Base-by-base conservation (phyloP, 1,284 basidiomycete species). In the Pseudozyma thailandica region DNA sequence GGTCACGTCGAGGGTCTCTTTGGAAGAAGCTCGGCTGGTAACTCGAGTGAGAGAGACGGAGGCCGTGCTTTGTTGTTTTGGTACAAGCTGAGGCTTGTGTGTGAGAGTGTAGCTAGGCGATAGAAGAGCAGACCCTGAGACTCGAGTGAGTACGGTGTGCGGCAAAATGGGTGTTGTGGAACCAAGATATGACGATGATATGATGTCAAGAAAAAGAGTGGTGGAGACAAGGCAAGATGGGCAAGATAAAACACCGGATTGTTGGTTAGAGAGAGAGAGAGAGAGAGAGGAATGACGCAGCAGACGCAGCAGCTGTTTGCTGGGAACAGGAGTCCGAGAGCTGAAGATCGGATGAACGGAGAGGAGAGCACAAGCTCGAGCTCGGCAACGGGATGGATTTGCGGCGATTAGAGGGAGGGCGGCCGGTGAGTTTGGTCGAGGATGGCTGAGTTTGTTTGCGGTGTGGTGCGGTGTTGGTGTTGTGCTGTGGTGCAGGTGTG, bases 181-280 rank as follows among this genome's bases (percentile, higher is more conserved):
- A n/a, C n/a, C n/a, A n/a, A n/a, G n/a, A n/a, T n/a, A 58, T 47
- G 56, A 58, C 49, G 56, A 51, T 18, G 56, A 27, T 47, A 48
- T 50, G 54, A 49, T 16, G 26, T 20, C 13, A 38, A 39, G 20
- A 46, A 18, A 31, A 31, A 20, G 25, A 27, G 25, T 21, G 37
- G 30, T 20, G 20, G 18, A 28, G 51, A 43, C 3, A 20, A 10
- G 23, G 6, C n/a, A 38, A 21, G 25, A 44, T 2, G 23, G 35
- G 6, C 3, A 20, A 38, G 16, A 45, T 27, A 25, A 48, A 26
- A 30, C 30, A 50, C 50, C 47, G 46, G 41, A 39, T 52, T 48
- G n/a, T 18, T 20, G 26, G 13, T 33, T 20, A 23, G 12, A 37
- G 16, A 23, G 28, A 47, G 10, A 23, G 31, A 33, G 31, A 25